These are phyloP conservation scores for Plasmodium knowlesi DNA, from an alignment of 169 alveolate genomes.

Conservation along the genomic window DNA sequence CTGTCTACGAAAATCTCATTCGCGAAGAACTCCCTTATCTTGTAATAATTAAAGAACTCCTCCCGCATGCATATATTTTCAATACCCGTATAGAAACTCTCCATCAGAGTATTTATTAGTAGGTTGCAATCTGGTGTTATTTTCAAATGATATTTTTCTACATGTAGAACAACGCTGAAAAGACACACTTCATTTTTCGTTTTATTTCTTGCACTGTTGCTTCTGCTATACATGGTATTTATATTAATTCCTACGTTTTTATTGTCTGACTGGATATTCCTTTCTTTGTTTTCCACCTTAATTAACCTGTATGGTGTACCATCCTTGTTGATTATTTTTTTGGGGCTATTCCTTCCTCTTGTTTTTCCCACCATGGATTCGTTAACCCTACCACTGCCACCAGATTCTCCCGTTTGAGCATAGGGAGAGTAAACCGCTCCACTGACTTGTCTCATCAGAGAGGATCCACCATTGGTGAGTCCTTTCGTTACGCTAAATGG, in stretches of 20 bases:
- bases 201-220: neutral
- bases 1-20: constrained; percentile 33
- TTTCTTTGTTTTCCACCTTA: neutral
- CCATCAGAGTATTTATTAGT: constrained; percentile 11
- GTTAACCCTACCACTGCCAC: neutral
- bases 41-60: constrained; percentile 6
- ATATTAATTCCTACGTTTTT: neutral
- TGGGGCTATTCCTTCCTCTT: neutral
- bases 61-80: constrained; percentile 36
- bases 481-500: neutral
- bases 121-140: constrained; percentile 21
- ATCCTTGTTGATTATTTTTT: neutral
- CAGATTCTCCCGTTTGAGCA: neutral
- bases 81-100: constrained; percentile 3
- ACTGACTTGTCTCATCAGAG: neutral
- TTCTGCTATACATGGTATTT: neutral
- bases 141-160: constrained; percentile 3
- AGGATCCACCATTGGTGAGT: neutral
- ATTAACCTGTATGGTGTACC: neutral
- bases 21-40: constrained; percentile 27
- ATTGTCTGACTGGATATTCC: neutral
- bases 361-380: neutral
- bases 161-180: constrained; percentile 4
- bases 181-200: constrained; percentile 30
- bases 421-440: neutral